Evolutionary conservation across 1,284 basidiomycete genomes (phyloP), one percentile per base, ranked within the genome.

Genomic region (Cryptococcus sp.): DNA sequence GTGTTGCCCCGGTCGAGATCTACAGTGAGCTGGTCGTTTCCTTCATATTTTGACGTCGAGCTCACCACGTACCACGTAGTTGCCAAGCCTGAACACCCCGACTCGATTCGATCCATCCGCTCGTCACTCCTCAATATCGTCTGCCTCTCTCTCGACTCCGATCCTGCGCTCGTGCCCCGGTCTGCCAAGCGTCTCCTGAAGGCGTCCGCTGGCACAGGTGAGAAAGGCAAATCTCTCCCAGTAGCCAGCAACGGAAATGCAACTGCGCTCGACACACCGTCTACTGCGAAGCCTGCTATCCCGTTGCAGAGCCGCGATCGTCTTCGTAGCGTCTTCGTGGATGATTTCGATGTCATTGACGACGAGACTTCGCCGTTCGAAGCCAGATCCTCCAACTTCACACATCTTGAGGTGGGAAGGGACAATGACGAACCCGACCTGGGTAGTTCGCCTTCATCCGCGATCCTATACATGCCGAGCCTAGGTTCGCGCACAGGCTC

Each of bases 1-100:
- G 88, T 50, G 86, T 89, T 55, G 86, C 86, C 1, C 91, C 91
- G 1, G 80, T 98, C 59, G 92, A 96, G 74, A 88, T 99, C 42
- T 91, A 87, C 67, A 88, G 92, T 90, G 67, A 63, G 42, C 42
- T 45, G 5, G 42, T 22, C 8, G n/a, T 35, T 8, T 23, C 38
- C 22, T 17, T 39, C 22, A 10, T 11, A 11, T 13, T 27, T 55
- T 30, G 17, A 35, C 38, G 13, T 17, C n/a, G 16, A 50, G 49
- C 35, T 50, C 16, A 50, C 35, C 30, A 10, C 10, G 30, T 13
- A 35, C 30, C 41, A 19, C 16, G 10, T 46, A 55, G 54, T 56
- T 7, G 47, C 54, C 25, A 60, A 57, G 43, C 54, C 61, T 57
- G 50, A 64, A 20, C 48, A 54, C 23, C 61, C 72, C 64, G 71